These are phyloP conservation scores for Exophiala aquamarina DNA, from an alignment of 2,329 filamentous ascomycete species.

Conservation along the genomic window DNA sequence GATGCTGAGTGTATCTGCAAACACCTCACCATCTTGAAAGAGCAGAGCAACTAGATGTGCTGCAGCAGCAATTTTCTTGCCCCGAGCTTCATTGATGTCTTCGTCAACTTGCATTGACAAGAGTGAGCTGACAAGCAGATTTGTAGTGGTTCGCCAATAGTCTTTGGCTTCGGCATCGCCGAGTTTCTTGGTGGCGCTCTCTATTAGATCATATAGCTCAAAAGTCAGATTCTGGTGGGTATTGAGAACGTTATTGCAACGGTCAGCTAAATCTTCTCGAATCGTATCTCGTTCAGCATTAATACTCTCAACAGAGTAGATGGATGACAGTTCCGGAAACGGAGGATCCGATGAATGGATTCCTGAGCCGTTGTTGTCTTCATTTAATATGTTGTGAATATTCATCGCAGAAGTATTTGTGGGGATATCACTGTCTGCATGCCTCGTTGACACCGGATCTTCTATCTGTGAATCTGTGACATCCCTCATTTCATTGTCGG, in stretches of 20 bases:
- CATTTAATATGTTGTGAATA: slow-evolving; percentile 23
- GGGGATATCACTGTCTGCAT: not conserved
- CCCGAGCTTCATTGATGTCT: slow-evolving; percentile 54
- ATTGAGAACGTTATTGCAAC: slow-evolving; percentile 85
- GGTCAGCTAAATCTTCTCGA: slow-evolving; percentile 77
- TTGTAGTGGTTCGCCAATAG: slow-evolving; percentile 71
- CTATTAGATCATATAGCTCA: slow-evolving; percentile 84
- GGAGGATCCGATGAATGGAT: not conserved
- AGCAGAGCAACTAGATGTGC: slow-evolving; percentile 81
- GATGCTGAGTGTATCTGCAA: slow-evolving; percentile 71
- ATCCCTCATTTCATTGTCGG: slow-evolving; percentile 20
- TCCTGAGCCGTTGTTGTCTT: slow-evolving; percentile 6
- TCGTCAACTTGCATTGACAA: slow-evolving; percentile 65
- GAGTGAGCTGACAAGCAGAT: slow-evolving; percentile 79
- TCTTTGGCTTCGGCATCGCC: slow-evolving; percentile 57
- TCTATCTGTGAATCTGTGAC: not conserved
- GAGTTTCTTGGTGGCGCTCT: slow-evolving; percentile 65
- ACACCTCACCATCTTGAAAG: slow-evolving; percentile 80
- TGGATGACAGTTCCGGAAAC: slow-evolving; percentile 1
- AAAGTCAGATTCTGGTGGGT: slow-evolving; percentile 86
- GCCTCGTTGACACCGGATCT: not conserved
- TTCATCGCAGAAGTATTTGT: slow-evolving; percentile 22
- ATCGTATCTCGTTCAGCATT: slow-evolving; percentile 73
- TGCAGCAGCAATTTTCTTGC: slow-evolving; percentile 80
- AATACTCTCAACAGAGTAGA: slow-evolving; percentile 67